Base-by-base conservation (phyloP, 306 rosid genomes). In the Pueraria montana region DNA sequence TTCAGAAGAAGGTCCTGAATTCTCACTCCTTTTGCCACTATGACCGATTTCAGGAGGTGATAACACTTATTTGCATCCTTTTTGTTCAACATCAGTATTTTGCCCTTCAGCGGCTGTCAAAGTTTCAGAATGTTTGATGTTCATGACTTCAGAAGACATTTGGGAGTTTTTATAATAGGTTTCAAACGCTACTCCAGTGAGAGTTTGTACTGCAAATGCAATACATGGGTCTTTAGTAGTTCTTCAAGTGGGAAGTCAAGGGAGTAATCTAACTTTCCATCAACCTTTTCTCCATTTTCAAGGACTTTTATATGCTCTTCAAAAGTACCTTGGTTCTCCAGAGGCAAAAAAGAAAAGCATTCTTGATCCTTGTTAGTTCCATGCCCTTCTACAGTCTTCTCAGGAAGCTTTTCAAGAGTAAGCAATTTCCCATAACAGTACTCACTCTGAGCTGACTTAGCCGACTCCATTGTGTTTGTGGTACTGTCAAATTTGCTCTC, bases 201-300 rank as follows among this genome's bases (percentile, higher is more conserved):
- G 96, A 72, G 90, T 89, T 83, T 92, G 91, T 78, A 93, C 82
- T 13, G 98, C 97, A 86, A 95, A 92, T 52, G 97, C 97, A 38
- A 93, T 91, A 80, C 97, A 95, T n/a, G 98, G 98, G 61, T 95
- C 97, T 9, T 70, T 86, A 93, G 83, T 8, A 95, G 66, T 77
- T 93, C 94, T 43, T 59, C 81, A 12, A 90, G 72, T 16, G 93
- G 94, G 30, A 85, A 65, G 49, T 87, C 91, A 5, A 18, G 59
- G 40, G 74, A 11, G 74, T 80, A 63, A 78, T 77, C 92, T 71
- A 82, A 80, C 63, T 77, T 87, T n/a, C 24, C 75, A 45, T 11
- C 49, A 45, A 45, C 49, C 14, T 45, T 45, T 45, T 45, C 49
- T 45, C 49, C 14, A 42, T 42, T 2, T 42, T 9, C 12, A 10